Evolutionary conservation across 2,329 filamentous ascomycete species (phyloP), one percentile per base, ranked within the genome.

Genomic region (Talaromyces pinophilus): DNA sequence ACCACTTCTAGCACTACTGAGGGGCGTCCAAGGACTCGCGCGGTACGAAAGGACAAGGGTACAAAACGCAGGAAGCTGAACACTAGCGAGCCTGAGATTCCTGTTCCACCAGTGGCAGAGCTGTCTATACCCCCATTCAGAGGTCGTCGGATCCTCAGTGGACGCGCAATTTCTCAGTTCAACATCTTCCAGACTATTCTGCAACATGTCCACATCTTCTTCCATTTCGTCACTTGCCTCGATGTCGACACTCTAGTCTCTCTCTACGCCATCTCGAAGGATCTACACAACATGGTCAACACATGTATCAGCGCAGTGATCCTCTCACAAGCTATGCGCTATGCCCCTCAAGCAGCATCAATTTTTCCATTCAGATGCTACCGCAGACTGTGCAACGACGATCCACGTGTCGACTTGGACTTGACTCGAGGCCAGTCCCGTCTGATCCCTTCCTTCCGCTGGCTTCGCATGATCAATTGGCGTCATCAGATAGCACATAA

Each of bases 361-460:
- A 81, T 88, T 67, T 93, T 90, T 75, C 82, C 83, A 19, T 90
- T 86, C 81, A 80, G 81, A 7, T 82, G 86, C 59, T 92, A 90
- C 77, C 76, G 77, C 1, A 74, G 76, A 0, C 79, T 88, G 5
- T 86, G 86, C 73, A 84, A 89, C 65, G 81, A 74, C 1, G 90
- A 92, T 72, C 90, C 90, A 0, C 78, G 79, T 0, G 30, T 62
- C 19, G 22, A 62, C 70, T 69, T 48, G 67, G 71, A 65, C 70
- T 72, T 25, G 73, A 70, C 59, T 64, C 65, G 63, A 70, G 74
- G 3, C 67, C 60, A 79, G 35, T 74, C 82, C 33, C 87, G 83
- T 57, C 77, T 77, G 25, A 83, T 91, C 1, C 90, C 91, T 0
- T 84, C 85, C 7, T 80, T 94, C 59, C 81, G 81, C 54, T 95